Evolutionary conservation across 2,329 filamentous ascomycete genomes (phyloP), one percentile per base, ranked within the genome.

Genomic region (Esteya vermicola): DNA sequence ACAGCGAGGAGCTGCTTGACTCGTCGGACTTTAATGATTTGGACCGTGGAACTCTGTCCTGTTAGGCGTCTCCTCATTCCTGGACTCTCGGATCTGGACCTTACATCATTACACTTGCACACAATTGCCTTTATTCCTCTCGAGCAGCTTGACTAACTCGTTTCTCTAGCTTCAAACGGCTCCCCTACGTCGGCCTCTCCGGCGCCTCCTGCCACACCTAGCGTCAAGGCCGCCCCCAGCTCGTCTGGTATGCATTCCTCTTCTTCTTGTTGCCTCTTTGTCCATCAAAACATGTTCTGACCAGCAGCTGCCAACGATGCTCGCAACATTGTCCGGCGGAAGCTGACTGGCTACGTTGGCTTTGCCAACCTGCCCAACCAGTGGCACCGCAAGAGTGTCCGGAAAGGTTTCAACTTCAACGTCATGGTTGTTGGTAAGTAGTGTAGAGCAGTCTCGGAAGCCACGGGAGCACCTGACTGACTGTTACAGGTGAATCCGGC

Each of bases 361-460:
- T 98, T 98, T 58, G 91, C 91, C 62, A 98, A 98, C 63, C 67
- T 98, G 59, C 91, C 91, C 49, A 98, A 98, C 69, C 91, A 98
- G 68, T 98, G 91, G 91, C 91, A 98, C 72, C 89, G 91, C 64
- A 98, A 98, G 81, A 95, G 88, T 77, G 91, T 98, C 56, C 85
- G 91, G 60, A 98, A 98, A 68, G 91, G 91, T 47, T 98, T 98
- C 77, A 98, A 96, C 76, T 98, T 98, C 75, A 98, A 98, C 61
- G 91, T 98, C 52, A 98, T 98, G 91, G 91, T 98, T 64, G 91
- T 98, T 65, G 91, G 91, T 96, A 72, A 58, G 88, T 57, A n/a
- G 9, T 21, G 4, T 22, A 18, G 6, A 10, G 4, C 21, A 3
- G 8, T 19, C 10, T 12, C 12, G 6, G 16, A 1, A 34, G 3